These are phyloP conservation scores for Xylaria curta DNA, from an alignment of 495 filamentous ascomycete genomes.

Conservation along the genomic window DNA sequence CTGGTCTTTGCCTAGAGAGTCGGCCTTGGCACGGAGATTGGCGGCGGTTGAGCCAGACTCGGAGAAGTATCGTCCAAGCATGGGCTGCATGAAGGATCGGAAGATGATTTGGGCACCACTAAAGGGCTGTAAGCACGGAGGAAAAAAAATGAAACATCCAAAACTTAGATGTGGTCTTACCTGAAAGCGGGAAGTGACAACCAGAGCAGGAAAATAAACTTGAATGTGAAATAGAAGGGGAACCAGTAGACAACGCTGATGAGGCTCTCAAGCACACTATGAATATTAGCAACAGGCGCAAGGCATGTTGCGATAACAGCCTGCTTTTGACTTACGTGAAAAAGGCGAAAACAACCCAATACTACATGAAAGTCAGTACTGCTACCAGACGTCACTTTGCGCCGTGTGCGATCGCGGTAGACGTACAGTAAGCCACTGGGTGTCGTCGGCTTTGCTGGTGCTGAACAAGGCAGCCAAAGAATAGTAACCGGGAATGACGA, in stretches of 20 bases:
- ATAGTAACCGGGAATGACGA: constrained; percentile 94
- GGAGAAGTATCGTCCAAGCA: constrained; percentile 89
- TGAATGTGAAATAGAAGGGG: constrained; percentile 99
- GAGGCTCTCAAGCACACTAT: constrained; percentile 83
- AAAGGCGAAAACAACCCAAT: constrained; percentile 97
- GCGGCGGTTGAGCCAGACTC: constrained; percentile 75
- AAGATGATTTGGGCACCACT: constrained; percentile 97
- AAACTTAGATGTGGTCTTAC: constrained; percentile 58
- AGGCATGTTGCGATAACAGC: neutral
- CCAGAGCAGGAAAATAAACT: constrained; percentile 96
- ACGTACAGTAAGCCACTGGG: constrained; percentile 78
- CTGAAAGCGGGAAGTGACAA: constrained; percentile 91
- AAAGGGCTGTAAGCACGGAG: constrained; percentile 39
- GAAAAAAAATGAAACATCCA: constrained; percentile 1
- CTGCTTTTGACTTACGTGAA: constrained; percentile 66
- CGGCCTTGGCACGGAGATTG: constrained; percentile 89
- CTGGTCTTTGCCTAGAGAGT: constrained; percentile 70
- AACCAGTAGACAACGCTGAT: constrained; percentile 98
- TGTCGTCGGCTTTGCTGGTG: constrained; percentile 81
- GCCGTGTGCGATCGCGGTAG: neutral
- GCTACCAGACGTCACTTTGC: neutral
- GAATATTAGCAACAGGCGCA: constrained; percentile 29
- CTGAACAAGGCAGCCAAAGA: constrained; percentile 91
- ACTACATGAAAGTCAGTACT: constrained; percentile 58
- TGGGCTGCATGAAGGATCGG: constrained; percentile 90